A percentile compares a stretch with the other conserved stretches of the same genome.
phyloP scores from a whole-genome alignment of 2,329 filamentous ascomycete species.

The Cladosporium sp. region DNA sequence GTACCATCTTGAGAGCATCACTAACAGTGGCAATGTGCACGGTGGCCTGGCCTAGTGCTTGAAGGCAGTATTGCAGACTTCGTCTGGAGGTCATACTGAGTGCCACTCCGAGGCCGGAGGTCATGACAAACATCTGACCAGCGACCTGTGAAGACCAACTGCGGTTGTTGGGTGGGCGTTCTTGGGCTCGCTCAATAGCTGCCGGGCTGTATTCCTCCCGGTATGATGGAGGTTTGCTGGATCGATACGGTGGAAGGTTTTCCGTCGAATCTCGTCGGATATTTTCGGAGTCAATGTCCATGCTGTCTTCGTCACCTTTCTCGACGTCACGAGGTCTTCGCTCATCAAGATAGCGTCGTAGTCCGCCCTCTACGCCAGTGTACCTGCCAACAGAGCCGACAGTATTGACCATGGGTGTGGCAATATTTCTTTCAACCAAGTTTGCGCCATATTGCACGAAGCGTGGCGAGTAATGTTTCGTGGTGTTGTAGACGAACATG shows the following conservation, averaged over 20 bases:
- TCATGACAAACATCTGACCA: constrained; percentile 74
- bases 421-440: constrained; percentile 83
- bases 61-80: constrained; percentile 79
- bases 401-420: constrained; percentile 75
- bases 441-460: constrained; percentile 85
- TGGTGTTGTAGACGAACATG: constrained; percentile 76
- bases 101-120: constrained; percentile 83
- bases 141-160: constrained; percentile 62
- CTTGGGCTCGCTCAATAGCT: constrained; percentile 22
- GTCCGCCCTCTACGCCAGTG: constrained; percentile 81
- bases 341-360: constrained; percentile 73
- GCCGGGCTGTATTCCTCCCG: constrained; percentile 31
- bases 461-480: constrained; percentile 84
- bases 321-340: constrained; percentile 52
- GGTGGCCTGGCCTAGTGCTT: constrained; percentile 76
- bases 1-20: constrained; percentile 64
- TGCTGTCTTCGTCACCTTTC: constrained; percentile 38
- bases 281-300: constrained; percentile 41
- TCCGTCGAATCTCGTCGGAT: constrained; percentile 61
- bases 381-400: constrained; percentile 77
- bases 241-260: constrained; percentile 78
- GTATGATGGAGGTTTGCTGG: constrained; percentile 49
- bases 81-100: constrained; percentile 85
- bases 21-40: constrained; percentile 74
- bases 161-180: constrained; percentile 38